Conservation (phyloP, 352 stramenopile species). For the Globisporangium emineosum region DNA sequence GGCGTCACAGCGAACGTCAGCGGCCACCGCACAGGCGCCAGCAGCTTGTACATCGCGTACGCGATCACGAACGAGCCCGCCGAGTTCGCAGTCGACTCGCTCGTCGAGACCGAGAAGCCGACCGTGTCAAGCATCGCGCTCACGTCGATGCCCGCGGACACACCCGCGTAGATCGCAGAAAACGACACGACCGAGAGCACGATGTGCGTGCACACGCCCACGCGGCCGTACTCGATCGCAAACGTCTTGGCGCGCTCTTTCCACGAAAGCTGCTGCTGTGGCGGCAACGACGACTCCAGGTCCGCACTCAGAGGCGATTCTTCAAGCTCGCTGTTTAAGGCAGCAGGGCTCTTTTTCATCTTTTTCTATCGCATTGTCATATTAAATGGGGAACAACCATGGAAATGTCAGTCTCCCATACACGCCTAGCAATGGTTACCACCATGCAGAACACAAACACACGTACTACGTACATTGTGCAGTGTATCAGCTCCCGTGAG, state of each 20-base stretch:
- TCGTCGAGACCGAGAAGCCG: constrained; percentile 39
- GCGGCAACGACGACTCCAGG: background rate
- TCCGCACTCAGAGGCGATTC: background rate
- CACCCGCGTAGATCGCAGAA: constrained; percentile 67
- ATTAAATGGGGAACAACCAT: background rate
- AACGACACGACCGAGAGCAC: constrained; percentile 74
- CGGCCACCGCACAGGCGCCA: constrained; percentile 72
- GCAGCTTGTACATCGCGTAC: constrained; percentile 82
- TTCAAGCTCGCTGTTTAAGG: constrained; percentile 3
- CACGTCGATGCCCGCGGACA: constrained; percentile 73
- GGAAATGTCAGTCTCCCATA: background rate
- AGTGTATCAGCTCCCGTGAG: constrained; percentile 25
- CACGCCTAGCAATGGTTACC: background rate
- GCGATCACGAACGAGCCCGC: constrained; percentile 75
- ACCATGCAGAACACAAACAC: background rate
- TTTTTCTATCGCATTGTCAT: background rate
- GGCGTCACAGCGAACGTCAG: constrained; percentile 80
- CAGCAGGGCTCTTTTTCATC: background rate
- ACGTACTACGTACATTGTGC: constrained; percentile 22
- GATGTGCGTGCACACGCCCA: constrained; percentile 74
- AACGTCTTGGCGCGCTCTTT: constrained; percentile 76
- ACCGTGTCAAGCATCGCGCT: constrained; percentile 42
- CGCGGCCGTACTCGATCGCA: constrained; percentile 74
- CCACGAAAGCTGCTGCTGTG: constrained; percentile 40
- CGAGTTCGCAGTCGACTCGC: constrained; percentile 50